Percentiles rank a stretch among this genome's conserved stretches.
Evolutionary conservation across 2,329 filamentous ascomycete genomes (phyloP).

Genomic region (Botrytis deweyae): DNA sequence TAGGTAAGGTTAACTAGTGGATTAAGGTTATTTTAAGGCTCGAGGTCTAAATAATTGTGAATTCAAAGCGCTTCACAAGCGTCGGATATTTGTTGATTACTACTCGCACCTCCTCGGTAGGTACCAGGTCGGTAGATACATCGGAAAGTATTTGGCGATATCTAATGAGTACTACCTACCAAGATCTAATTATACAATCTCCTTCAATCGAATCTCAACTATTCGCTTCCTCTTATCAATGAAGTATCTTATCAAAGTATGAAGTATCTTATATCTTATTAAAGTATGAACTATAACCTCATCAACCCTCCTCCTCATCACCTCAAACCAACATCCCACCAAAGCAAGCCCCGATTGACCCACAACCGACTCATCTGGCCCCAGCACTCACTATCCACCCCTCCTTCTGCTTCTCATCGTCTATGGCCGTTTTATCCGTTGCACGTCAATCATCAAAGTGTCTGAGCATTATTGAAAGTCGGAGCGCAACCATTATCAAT

Average conservation of each 20-base stretch:
- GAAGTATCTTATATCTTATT: neutral
- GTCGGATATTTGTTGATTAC: neutral
- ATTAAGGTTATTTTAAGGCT: slow-evolving; percentile 1
- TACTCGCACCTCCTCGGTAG: no score
- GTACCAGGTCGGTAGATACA: neutral
- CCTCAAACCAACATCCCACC: neutral
- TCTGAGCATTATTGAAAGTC: neutral
- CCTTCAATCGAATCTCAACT: neutral
- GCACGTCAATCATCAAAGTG: neutral
- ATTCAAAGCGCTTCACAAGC: neutral
- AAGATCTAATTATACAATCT: neutral
- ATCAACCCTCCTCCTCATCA: neutral
- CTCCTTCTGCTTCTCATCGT: neutral
- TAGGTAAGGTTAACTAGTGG: no score
- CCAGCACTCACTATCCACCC: neutral
- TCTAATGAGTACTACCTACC: no score
- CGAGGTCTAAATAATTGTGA: no score
- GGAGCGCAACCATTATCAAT: neutral
- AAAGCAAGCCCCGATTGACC: neutral
- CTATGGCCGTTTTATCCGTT: neutral
- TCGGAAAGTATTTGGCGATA: neutral
- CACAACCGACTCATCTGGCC: neutral
- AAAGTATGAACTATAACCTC: neutral
- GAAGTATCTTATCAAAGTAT: neutral
- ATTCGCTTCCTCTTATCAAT: no score